These are phyloP conservation scores for Nicotiana benthamiana DNA, from an alignment of 257 asterid species.

Conservation along the genomic window DNA sequence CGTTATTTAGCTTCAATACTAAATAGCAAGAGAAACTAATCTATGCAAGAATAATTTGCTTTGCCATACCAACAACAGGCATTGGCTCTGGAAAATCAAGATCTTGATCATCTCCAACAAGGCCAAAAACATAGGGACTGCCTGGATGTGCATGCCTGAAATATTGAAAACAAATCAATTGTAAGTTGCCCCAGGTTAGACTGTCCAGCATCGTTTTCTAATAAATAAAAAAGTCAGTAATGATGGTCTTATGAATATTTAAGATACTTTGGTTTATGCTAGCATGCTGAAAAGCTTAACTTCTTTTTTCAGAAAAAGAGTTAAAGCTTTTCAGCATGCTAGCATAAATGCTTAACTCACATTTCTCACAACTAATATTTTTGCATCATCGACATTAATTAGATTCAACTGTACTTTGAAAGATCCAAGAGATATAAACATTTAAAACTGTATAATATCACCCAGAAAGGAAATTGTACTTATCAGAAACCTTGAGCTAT, in stretches of 20 bases:
- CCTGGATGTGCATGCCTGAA: conserved; percentile 99
- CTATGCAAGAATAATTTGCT: neutral
- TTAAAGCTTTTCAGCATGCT: too few species aligned
- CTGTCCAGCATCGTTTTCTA: neutral
- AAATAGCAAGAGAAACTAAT: neutral
- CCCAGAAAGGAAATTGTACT: neutral
- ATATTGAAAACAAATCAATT: conserved; percentile 6
- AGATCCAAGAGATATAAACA: neutral
- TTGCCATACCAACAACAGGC: conserved; percentile 82
- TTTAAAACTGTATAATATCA: neutral
- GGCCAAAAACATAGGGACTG: conserved; percentile 96
- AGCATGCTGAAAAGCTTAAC: neutral
- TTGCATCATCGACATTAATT: neutral
- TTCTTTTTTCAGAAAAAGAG: too few species aligned
- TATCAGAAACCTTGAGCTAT: neutral
- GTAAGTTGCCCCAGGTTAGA: neutral
- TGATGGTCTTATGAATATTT: neutral
- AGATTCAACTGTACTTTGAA: neutral
- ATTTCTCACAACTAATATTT: neutral
- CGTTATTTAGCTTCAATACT: neutral
- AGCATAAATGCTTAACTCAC: neutral
- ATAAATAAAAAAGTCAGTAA: neutral
- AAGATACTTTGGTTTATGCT: neutral
- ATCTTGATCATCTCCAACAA: conserved; percentile 82
- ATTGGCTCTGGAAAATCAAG: conserved; percentile 95